Conservation (phyloP, 208 protist genomes). For the Kentomonas sorsogonicus region DNA sequence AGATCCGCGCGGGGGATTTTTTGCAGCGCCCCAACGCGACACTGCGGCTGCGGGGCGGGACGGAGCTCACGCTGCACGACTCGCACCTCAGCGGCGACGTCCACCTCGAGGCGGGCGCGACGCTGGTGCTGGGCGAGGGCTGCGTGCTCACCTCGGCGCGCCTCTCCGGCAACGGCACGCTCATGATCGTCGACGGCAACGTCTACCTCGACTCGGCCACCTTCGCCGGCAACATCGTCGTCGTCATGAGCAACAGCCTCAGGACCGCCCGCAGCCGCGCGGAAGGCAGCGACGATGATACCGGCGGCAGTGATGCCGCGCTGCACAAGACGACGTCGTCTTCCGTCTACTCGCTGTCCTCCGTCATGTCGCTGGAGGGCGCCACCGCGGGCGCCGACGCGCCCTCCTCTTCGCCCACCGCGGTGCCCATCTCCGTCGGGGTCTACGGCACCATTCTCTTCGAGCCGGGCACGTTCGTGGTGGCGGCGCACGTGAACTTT, state of each 20-base stretch:
- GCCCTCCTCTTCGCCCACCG: no score
- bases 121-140: slow-evolving; percentile 37
- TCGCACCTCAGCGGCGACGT: slow-evolving; percentile 29
- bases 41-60: no score
- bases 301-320: no score
- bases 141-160: slow-evolving; percentile 35
- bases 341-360: no score
- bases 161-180: slow-evolving; percentile 31
- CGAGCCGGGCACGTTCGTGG: slow-evolving; percentile 28
- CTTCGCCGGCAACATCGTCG: slow-evolving; percentile 25
- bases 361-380: no score
- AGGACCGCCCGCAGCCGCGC: no score
- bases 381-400: neutral
- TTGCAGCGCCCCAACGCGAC: no score
- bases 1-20: slow-evolving; percentile 43
- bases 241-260: slow-evolving; percentile 19
- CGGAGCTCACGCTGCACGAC: slow-evolving; percentile 41
- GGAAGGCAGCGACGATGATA: no score
- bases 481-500: slow-evolving; percentile 34
- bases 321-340: no score
- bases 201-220: slow-evolving; percentile 53
- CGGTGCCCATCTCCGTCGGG: slow-evolving; percentile 23
- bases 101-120: slow-evolving; percentile 30
- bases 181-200: slow-evolving; percentile 36
- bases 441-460: slow-evolving; percentile 52